Percentiles rank a stretch among this genome's conserved stretches.
Evolutionary conservation across 441 rosid genomes (phyloP).

Genomic region (Arabidopsis hybrid): DNA sequence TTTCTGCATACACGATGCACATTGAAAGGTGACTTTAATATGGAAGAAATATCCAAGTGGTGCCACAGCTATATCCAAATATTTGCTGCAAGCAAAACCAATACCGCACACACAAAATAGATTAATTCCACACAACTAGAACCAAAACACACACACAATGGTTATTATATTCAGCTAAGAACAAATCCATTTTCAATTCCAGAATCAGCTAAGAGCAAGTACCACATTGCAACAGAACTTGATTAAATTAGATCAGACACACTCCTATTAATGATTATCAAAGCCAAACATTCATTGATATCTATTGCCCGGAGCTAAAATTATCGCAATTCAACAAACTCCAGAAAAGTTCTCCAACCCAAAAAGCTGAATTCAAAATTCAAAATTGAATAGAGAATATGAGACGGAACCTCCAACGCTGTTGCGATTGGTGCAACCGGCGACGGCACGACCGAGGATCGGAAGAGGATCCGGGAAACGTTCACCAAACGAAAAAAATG

Average conservation of each 20-base stretch:
- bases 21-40: slow-evolving; percentile 24
- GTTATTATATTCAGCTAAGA: not conserved
- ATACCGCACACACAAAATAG: slow-evolving; percentile 10
- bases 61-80: not conserved
- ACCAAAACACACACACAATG: slow-evolving; percentile 2
- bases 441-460: slow-evolving; percentile 44
- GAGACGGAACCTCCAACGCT: slow-evolving; percentile 40
- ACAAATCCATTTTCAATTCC: not conserved
- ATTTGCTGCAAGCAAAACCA: slow-evolving; percentile 24
- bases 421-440: slow-evolving; percentile 48
- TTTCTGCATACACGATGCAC: slow-evolving; percentile 57
- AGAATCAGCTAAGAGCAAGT: not conserved
- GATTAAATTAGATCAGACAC: not conserved
- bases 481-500: slow-evolving; percentile 32
- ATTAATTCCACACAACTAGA: slow-evolving; percentile 24
- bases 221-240: slow-evolving; percentile 31
- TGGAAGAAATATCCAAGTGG: slow-evolving; percentile 28
- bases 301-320: slow-evolving; percentile 3
- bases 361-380: not conserved
- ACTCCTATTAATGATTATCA: not conserved
- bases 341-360: not conserved
- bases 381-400: slow-evolving; percentile 10
- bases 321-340: not conserved
- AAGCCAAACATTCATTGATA: slow-evolving; percentile 9
- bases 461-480: slow-evolving; percentile 41